Base-by-base conservation (phyloP, 2,329 filamentous ascomycete genomes). In the Penicillium digitatum region DNA sequence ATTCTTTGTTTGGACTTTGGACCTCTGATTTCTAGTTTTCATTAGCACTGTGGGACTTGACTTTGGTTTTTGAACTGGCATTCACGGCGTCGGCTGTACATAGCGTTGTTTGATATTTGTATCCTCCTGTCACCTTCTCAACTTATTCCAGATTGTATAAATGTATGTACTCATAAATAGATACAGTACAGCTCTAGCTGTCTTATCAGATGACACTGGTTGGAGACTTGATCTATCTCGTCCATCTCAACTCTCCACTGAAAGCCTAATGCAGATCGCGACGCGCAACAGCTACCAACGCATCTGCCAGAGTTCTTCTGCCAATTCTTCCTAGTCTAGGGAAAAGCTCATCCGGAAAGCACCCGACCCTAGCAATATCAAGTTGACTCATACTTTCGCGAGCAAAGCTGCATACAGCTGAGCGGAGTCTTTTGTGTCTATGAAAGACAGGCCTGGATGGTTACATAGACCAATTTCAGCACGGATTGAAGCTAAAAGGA, bases 41-140 rank as follows among this genome's bases (percentile, higher is more conserved):
- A 11, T 46, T 43, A 58, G 52, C 58, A 48, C 42, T 52, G 29
- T 24, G 11, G 32, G 34, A 24, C 38, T 46, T 39, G n/a, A 42
- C 24, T 42, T 50, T 26, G 40, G 45, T 48, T 42, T 52, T 57
- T 18, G 42, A 44, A 38, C 24, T 35, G 35, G 57, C 48, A 55
- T 59, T 35, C 44, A 49, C 32, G 31, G 57, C 39, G 57, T 59
- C 31, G 7, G 7, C 40, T 37, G 27, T 11, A 50, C 18, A 54
- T 54, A 50, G 52, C 46, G 27, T 48, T 53, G 34, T 40, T 55
- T 51, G 16, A 24, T 50, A 34, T 34, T 2, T 7, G 34, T 26
- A 43, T 27, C 11, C 10, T n/a, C 26, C 11, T n/a, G 16, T 42
- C 8, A 24, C 7, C 43, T 43, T 24, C 24, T 31, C 18, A 40